A percentile compares a stretch with the other conserved stretches of the same genome.
These are phyloP conservation scores for Rhodomyrtus tomentosa DNA, from an alignment of 345 rosid genomes.

Conservation along the genomic window DNA sequence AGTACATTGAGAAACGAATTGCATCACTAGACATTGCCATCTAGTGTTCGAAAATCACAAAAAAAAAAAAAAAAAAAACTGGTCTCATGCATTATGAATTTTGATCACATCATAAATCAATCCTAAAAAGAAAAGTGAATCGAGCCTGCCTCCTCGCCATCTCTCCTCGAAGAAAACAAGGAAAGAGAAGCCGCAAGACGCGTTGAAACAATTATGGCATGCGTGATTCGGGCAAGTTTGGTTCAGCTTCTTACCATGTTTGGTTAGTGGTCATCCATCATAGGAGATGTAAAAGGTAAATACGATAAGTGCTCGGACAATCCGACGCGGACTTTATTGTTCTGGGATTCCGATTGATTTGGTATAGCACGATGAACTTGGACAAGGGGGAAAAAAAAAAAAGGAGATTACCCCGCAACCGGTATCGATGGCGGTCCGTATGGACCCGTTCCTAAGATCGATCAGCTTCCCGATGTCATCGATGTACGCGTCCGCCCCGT, in stretches of 20 bases:
- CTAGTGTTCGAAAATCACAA: background rate
- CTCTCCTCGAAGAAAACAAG: background rate
- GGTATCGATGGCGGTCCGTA: constrained; percentile 59
- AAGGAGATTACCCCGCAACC: constrained; percentile 53
- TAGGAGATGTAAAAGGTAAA: background rate
- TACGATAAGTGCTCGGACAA: background rate
- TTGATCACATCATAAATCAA: too few relatives aligned
- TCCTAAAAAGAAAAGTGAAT: background rate
- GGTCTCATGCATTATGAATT: too few relatives aligned
- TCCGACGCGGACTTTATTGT: background rate
- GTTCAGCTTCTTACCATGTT: background rate
- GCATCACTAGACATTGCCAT: background rate
- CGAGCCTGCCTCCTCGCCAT: background rate
- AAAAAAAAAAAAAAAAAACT: too few relatives aligned
- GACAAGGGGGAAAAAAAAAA: background rate
- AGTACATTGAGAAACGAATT: background rate
- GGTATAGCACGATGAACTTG: background rate
- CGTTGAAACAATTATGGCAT: background rate
- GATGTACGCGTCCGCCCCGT: constrained; percentile 52
- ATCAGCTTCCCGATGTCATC: constrained; percentile 46
- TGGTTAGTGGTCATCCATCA: background rate
- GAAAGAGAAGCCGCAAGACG: background rate
- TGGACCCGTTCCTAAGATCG: constrained; percentile 37
- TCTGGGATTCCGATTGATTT: background rate
- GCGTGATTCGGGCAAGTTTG: background rate